Evolutionary conservation across 2,329 filamentous ascomycete species (phyloP).

Genomic region (Nemania sp.): DNA sequence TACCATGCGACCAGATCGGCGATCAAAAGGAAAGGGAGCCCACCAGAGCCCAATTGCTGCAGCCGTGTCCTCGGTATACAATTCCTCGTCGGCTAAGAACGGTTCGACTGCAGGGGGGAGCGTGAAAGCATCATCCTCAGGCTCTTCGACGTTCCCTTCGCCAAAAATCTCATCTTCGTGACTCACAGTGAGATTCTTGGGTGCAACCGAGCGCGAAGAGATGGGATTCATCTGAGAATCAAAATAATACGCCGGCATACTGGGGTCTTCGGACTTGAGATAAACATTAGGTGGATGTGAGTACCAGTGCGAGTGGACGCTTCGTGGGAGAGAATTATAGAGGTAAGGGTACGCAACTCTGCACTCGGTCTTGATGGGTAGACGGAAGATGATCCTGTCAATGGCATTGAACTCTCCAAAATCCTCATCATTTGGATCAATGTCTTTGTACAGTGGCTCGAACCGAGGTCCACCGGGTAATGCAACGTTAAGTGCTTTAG

Average conservation of each 20-base stretch:
- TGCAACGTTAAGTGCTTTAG: slow-evolving; percentile 95
- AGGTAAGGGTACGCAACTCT: slow-evolving; percentile 92
- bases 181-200: slow-evolving; percentile 88
- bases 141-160: slow-evolving; percentile 69
- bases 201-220: slow-evolving; percentile 88
- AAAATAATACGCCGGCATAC: slow-evolving; percentile 94
- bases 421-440: slow-evolving; percentile 97
- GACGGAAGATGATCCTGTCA: slow-evolving; percentile 97
- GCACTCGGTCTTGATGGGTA: slow-evolving; percentile 92
- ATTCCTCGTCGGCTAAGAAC: slow-evolving; percentile 85
- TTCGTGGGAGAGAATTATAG: slow-evolving; percentile 94
- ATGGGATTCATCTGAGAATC: slow-evolving; percentile 98
- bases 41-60: slow-evolving; percentile 95
- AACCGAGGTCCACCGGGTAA: slow-evolving; percentile 97
- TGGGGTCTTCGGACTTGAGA: slow-evolving; percentile 81
- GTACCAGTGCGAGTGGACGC: slow-evolving; percentile 91
- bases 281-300: slow-evolving; percentile 93
- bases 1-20: slow-evolving; percentile 92
- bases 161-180: slow-evolving; percentile 96
- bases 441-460: slow-evolving; percentile 96
- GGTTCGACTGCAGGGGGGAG: slow-evolving; percentile 80
- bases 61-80: slow-evolving; percentile 87
- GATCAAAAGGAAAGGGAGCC: slow-evolving; percentile 95
- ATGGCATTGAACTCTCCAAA: slow-evolving; percentile 99
- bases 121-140: slow-evolving; percentile 81